A percentile compares a stretch with the other conserved stretches of the same genome.
Conservation (phyloP, 192 early-diverging fungal genomes). For the Dissophora globulifera region DNA sequence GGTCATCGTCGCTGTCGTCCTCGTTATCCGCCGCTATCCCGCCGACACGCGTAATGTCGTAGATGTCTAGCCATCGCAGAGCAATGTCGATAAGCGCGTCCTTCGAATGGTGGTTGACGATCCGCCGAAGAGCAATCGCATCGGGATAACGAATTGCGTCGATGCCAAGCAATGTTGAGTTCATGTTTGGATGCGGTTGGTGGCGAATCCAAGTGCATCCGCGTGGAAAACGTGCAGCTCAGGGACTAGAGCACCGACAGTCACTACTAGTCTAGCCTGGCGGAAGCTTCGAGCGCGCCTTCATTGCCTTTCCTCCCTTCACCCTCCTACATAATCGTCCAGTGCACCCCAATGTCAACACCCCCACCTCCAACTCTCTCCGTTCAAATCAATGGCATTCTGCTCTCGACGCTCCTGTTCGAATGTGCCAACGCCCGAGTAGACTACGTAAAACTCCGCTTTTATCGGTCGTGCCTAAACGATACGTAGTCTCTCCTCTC, state of each 20-base stretch:
- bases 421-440: slow-evolving; percentile 50
- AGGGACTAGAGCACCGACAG: too few species aligned
- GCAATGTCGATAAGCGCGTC: slow-evolving; percentile 46
- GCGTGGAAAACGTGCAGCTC: too few species aligned
- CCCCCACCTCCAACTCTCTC: slow-evolving; percentile 22
- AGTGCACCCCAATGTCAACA: slow-evolving; percentile 15
- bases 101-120: slow-evolving; percentile 53
- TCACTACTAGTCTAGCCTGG: too few species aligned
- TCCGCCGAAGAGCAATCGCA: slow-evolving; percentile 41
- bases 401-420: slow-evolving; percentile 43
- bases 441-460: slow-evolving; percentile 32
- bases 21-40: background rate
- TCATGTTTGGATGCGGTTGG: background rate
- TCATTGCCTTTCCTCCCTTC: background rate
- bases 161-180: slow-evolving; percentile 4
- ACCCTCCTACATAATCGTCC: too few species aligned
- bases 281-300: too few species aligned
- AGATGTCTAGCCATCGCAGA: slow-evolving; percentile 38
- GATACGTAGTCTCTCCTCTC: too few species aligned
- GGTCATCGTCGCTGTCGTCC: slow-evolving; percentile 8
- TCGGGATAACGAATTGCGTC: slow-evolving; percentile 17
- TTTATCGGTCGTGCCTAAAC: too few species aligned
- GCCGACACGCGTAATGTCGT: slow-evolving; percentile 19
- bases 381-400: slow-evolving; percentile 40
- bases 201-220: too few species aligned